Evolutionary conservation across 1,284 basidiomycete species (phyloP), one percentile per base, ranked within the genome.

Genomic region (Cryptococcus hybrid): DNA sequence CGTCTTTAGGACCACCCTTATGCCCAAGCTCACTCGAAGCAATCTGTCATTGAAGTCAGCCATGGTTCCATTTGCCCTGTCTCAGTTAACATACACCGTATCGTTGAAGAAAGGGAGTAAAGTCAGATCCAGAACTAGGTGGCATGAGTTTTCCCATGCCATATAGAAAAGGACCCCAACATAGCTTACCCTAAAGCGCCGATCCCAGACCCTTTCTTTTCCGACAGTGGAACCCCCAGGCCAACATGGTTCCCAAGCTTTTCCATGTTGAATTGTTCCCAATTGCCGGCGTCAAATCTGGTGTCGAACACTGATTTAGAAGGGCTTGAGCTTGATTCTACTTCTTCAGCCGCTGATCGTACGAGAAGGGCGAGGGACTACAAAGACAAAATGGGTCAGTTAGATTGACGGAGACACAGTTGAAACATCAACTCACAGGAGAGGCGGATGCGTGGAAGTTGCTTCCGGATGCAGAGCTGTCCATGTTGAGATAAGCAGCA

Each of bases 401-500:
- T 3, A 15, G 42, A 2, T 46, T 15, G 30, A n/a, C 30, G 18
- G n/a, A n/a, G n/a, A n/a, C 12, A 39, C 9, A 37, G 39, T 36
- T 49, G 38, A 30, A 46, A 15, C 24, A 48, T 11, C 24, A 30
- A 63, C 69, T 60, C 85, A 38, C 65, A 54, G 35, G 76, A 4
- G 70, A 73, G 8, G 75, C 77, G 1, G 63, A 51, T 6, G 82
- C 80, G 9, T 62, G 56, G 74, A 87, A 89, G 30, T 78, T 79
- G 8, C 87, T 86, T 12, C 93, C 94, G 13, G 82, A 61, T 1
- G 86, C 85, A 0, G 89, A 87, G 3, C 82, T 81, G 69, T 89
- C 88, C 80, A 73, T 81, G 72, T 97, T 97, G 61, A 95, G 78
- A 74, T 97, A 97, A n/a, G 90, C 90, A 43, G 88, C 75, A 7